Evolutionary conservation across 495 filamentous ascomycete genomes (phyloP).

Genomic region (Tuber indicum): DNA sequence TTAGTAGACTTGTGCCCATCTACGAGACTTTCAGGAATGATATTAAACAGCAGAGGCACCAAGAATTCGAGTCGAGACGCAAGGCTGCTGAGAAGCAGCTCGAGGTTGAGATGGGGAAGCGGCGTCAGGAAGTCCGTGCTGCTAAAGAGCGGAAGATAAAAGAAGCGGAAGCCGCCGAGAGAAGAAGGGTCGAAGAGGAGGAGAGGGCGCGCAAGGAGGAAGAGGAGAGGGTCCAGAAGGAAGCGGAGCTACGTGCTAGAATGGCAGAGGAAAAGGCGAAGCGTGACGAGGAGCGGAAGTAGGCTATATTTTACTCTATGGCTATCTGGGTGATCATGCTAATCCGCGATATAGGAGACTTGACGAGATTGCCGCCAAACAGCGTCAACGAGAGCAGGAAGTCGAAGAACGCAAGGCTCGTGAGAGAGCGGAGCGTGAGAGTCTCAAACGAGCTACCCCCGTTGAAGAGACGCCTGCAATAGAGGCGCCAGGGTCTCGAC

Average conservation of each 20-base stretch:
- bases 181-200: conserved; percentile 68
- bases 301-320: conserved; percentile 41
- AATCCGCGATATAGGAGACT: conserved; percentile 50
- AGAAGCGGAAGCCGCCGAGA: conserved; percentile 69
- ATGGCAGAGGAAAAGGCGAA: conserved; percentile 69
- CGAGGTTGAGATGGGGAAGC: conserved; percentile 77
- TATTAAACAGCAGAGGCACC: conserved; percentile 75
- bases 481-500: conserved; percentile 19
- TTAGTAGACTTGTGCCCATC: conserved; percentile 67
- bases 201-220: conserved; percentile 72
- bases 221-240: conserved; percentile 66
- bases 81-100: conserved; percentile 83
- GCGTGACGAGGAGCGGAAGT: conserved; percentile 77
- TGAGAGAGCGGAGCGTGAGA: conserved; percentile 45
- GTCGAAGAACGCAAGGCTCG: conserved; percentile 55
- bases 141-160: conserved; percentile 64
- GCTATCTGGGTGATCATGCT: conserved; percentile 16
- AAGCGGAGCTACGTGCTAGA: conserved; percentile 58
- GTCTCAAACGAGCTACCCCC: conserved; percentile 18
- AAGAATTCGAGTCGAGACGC: conserved; percentile 90
- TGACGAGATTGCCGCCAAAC: conserved; percentile 58
- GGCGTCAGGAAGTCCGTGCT: conserved; percentile 66
- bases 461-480: conserved; percentile 15
- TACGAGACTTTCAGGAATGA: conserved; percentile 78
- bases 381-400: conserved; percentile 64